These are phyloP conservation scores for Psophocarpus tetragonolobus DNA, from an alignment of 306 rosid genomes.

Conservation along the genomic window DNA sequence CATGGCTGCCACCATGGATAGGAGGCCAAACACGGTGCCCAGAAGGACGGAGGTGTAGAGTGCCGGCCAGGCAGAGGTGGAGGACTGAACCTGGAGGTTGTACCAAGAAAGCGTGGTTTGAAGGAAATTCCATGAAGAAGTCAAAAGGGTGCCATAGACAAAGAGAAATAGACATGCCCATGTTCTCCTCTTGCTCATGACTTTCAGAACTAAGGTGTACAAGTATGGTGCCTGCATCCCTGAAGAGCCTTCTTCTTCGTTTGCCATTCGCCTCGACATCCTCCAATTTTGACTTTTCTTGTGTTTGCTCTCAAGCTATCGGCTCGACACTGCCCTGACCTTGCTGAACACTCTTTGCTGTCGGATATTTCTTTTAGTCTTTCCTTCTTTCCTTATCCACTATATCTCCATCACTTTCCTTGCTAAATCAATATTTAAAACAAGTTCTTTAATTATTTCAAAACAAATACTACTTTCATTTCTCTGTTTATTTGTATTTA, in stretches of 20 bases:
- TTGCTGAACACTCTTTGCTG: too few relatives aligned
- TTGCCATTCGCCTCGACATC: constrained; percentile 38
- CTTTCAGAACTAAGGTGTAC: constrained; percentile 46
- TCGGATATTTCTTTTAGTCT: background rate
- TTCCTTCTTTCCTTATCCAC: too few relatives aligned
- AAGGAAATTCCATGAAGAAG: constrained; percentile 70
- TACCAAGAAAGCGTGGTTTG: constrained; percentile 73
- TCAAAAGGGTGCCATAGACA: constrained; percentile 58
- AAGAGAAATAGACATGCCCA: constrained; percentile 70
- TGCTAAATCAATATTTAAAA: too few relatives aligned
- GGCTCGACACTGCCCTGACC: too few relatives aligned
- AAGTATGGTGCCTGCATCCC: constrained; percentile 42
- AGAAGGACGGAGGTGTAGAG: constrained; percentile 83
- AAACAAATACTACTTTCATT: too few relatives aligned
- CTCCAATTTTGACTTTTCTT: background rate
- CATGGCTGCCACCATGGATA: constrained; percentile 87
- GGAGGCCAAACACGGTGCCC: constrained; percentile 71
- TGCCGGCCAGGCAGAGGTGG: constrained; percentile 73
- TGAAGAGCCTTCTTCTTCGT: constrained; percentile 42
- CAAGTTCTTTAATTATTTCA: too few relatives aligned
- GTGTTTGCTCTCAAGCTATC: too few relatives aligned
- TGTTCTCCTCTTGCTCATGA: constrained; percentile 82
- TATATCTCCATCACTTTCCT: too few relatives aligned
- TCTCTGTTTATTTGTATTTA: too few relatives aligned
- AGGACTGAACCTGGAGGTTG: constrained; percentile 45